Evolutionary conservation across 306 rosid genomes (phyloP), one percentile per base, ranked within the genome.

Genomic region (Cucumis hystrix): DNA sequence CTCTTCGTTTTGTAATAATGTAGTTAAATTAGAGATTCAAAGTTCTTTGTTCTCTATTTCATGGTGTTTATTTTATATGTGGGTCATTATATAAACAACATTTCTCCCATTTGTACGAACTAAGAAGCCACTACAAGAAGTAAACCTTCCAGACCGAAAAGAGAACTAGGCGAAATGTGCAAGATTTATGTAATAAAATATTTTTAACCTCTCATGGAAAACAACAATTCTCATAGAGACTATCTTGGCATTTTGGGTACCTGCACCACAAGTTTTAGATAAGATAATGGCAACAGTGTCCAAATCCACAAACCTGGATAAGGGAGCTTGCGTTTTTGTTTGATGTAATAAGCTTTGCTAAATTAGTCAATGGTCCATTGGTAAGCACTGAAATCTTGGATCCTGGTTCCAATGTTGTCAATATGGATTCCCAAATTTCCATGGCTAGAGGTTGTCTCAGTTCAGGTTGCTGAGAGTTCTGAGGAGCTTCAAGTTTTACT

Each of bases 291-390:
- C 23, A 20, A 47, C 40, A 62, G 23, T 28, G 28, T 15, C 37
- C 49, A 52, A 55, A 37, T 73, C 15, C 54, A 84, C 84, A 80
- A 12, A 90, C 99, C 89, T 88, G 84, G 82, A 95, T 90, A 77
- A 55, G 70, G 18, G 89, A 89, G 87, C 81, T 80, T 11, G 87
- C 80, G 20, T 86, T 86, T 66, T 82, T 84, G 21, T 79, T 2
- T 12, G 88, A 85, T 25, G 85, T 67, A 72, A 87, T 72, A 37
- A 85, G 81, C 81, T 88, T 90, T 51, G 97, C 97, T 78, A 95
- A 86, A 87, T 84, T 92, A 65, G 99, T 95, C 81, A 95, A 84
- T 55, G 99, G 99, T 64, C 99, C 99, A 87, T 90, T 95, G 67
- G 97, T 91, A 58, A 95, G 84, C 28, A 95, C 83, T 57, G 93